Conservation (phyloP, 2,329 filamentous ascomycete genomes). For the Paracoccidioides lutzii region DNA sequence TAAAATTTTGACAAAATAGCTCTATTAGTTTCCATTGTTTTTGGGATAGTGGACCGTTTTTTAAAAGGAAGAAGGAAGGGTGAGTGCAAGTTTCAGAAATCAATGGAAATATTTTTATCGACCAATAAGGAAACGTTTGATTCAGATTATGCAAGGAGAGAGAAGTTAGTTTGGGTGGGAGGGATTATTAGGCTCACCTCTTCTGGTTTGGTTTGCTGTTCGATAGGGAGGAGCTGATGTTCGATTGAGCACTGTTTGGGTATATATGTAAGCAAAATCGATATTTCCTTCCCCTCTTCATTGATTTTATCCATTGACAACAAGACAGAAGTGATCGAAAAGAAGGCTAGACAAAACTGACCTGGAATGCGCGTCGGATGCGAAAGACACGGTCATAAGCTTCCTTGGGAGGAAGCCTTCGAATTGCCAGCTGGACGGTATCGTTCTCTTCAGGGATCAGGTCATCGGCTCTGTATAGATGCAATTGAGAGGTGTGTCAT, state of each 20-base stretch:
- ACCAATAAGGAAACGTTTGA: not conserved
- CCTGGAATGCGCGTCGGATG: constrained; percentile 87
- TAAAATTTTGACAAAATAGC: constrained; percentile 24
- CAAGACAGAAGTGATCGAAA: not conserved
- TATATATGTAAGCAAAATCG: constrained; percentile 1
- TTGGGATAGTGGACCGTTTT: not conserved
- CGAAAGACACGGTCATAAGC: constrained; percentile 96
- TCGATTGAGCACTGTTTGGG: constrained; percentile 47
- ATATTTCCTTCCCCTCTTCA: not conserved
- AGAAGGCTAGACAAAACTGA: constrained; percentile 24
- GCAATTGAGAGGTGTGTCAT: not conserved
- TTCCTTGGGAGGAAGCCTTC: constrained; percentile 80
- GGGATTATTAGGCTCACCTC: constrained; percentile 38
- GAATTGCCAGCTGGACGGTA: constrained; percentile 71
- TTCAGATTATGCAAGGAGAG: constrained; percentile 1
- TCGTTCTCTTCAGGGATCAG: constrained; percentile 89
- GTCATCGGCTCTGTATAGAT: constrained; percentile 65
- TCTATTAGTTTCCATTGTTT: constrained; percentile 2
- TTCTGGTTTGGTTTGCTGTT: constrained; percentile 55
- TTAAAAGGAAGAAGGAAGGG: constrained; percentile 5
- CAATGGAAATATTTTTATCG: not conserved
- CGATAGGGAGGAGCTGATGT: constrained; percentile 51
- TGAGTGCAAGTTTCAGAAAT: not conserved
- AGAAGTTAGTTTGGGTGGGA: constrained; percentile 2
- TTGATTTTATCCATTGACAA: not conserved